Conservation (phyloP, 495 filamentous ascomycete species). For the Parachaetomium inaequale region DNA sequence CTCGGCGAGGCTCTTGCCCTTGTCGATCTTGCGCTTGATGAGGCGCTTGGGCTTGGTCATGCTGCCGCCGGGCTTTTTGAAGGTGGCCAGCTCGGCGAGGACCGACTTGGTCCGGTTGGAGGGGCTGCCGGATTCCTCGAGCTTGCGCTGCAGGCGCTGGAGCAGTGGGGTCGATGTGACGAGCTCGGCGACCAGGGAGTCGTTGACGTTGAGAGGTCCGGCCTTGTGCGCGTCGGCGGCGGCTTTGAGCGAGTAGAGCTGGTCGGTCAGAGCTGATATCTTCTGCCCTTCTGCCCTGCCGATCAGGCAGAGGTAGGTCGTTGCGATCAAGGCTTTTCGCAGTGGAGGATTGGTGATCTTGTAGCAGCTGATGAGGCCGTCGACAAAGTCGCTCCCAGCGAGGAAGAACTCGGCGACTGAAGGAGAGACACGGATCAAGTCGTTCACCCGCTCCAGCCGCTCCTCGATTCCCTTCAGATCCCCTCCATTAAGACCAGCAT, state of each 20-base stretch:
- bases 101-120: slow-evolving; percentile 57
- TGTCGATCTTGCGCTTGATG: slow-evolving; percentile 49
- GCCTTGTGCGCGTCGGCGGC: slow-evolving; percentile 56
- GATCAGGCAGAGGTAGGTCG: slow-evolving; percentile 66
- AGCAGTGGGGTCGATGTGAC: slow-evolving; percentile 59
- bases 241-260: slow-evolving; percentile 73
- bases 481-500: slow-evolving; percentile 43
- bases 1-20: slow-evolving; percentile 62
- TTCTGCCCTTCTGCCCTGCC: slow-evolving; percentile 66
- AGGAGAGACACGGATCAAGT: slow-evolving; percentile 53
- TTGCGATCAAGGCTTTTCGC: slow-evolving; percentile 61
- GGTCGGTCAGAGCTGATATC: slow-evolving; percentile 69
- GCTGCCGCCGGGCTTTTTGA: slow-evolving; percentile 53
- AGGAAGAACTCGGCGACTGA: slow-evolving; percentile 61
- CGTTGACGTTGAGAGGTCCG: slow-evolving; percentile 47
- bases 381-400: slow-evolving; percentile 79
- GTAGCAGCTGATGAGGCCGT: slow-evolving; percentile 66
- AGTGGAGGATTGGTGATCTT: slow-evolving; percentile 55
- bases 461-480: slow-evolving; percentile 47
- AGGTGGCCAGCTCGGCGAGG: slow-evolving; percentile 47
- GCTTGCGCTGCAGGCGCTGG: slow-evolving; percentile 45
- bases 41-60: slow-evolving; percentile 51
- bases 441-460: slow-evolving; percentile 44
- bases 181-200: slow-evolving; percentile 58
- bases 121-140: slow-evolving; percentile 36